These are phyloP conservation scores for Taphrina deformans DNA, from an alignment of 1,139 yeast genomes.

Conservation along the genomic window DNA sequence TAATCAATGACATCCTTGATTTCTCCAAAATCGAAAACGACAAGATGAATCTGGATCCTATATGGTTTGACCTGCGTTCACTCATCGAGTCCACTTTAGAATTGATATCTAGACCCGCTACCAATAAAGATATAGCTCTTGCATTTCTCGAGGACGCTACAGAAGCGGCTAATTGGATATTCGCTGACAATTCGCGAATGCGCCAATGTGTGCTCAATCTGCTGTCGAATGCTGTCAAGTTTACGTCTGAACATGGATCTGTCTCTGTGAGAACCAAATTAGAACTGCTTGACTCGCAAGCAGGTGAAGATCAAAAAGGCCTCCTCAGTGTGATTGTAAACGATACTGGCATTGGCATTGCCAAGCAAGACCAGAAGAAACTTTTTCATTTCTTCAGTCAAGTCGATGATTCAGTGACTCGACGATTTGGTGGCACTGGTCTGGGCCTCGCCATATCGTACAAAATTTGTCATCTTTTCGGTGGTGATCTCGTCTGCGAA, in stretches of 20 bases:
- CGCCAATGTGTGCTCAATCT: slow-evolving; percentile 86
- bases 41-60: slow-evolving; percentile 68
- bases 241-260: slow-evolving; percentile 66
- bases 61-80: slow-evolving; percentile 53
- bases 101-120: slow-evolving; percentile 21
- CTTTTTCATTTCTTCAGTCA: slow-evolving; percentile 65
- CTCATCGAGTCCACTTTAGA: slow-evolving; percentile 23
- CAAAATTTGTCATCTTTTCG: slow-evolving; percentile 15
- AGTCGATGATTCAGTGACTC: slow-evolving; percentile 59
- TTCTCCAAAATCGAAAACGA: slow-evolving; percentile 75
- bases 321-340: slow-evolving; percentile 63
- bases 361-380: slow-evolving; percentile 60
- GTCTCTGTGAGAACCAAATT: slow-evolving; percentile 47
- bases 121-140: slow-evolving; percentile 4
- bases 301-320: slow-evolving; percentile 47
- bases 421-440: slow-evolving; percentile 63
- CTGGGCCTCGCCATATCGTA: slow-evolving; percentile 49
- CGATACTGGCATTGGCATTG: slow-evolving; percentile 66
- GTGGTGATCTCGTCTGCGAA: slow-evolving; percentile 19
- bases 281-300: slow-evolving; percentile 25
- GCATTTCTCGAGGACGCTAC: slow-evolving; percentile 13
- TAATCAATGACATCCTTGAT: slow-evolving; percentile 68
- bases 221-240: slow-evolving; percentile 81
- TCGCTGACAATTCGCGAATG: slow-evolving; percentile 84
- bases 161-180: slow-evolving; percentile 57